Evolutionary conservation across 495 filamentous ascomycete genomes (phyloP).

Genomic region (Podospora conica): DNA sequence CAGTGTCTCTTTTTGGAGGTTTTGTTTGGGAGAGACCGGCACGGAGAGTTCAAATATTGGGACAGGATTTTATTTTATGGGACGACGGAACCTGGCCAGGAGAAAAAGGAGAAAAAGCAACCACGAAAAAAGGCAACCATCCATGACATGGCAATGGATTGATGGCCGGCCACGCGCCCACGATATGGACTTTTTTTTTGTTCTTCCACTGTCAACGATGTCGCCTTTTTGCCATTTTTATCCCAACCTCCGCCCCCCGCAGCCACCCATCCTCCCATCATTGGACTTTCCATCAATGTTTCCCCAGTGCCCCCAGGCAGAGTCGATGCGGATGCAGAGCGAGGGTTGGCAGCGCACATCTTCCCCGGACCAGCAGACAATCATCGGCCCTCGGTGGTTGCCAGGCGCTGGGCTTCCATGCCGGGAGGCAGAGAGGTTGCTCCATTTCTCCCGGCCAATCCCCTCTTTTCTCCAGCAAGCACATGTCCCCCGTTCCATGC

Average conservation of each 20-base stretch:
- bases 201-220: neutral
- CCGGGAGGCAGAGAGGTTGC: neutral
- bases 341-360: neutral
- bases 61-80: neutral
- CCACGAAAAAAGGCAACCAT: neutral
- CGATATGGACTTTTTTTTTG: neutral
- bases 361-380: neutral
- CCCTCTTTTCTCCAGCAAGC: neutral
- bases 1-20: too few relatives aligned
- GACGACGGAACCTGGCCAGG: neutral
- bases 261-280: too few relatives aligned
- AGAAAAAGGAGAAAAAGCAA: neutral
- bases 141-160: too few relatives aligned
- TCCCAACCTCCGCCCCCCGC: neutral
- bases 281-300: neutral
- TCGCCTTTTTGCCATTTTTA: too few relatives aligned
- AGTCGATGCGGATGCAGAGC: too few relatives aligned
- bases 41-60: neutral
- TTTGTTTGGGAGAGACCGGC: neutral
- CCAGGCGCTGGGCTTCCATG: too few relatives aligned
- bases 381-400: neutral
- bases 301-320: neutral
- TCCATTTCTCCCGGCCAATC: neutral
- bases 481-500: neutral
- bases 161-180: neutral